These are phyloP conservation scores for Hypholoma fasciculare DNA, from an alignment of 768 basidiomycete species.

Conservation along the genomic window DNA sequence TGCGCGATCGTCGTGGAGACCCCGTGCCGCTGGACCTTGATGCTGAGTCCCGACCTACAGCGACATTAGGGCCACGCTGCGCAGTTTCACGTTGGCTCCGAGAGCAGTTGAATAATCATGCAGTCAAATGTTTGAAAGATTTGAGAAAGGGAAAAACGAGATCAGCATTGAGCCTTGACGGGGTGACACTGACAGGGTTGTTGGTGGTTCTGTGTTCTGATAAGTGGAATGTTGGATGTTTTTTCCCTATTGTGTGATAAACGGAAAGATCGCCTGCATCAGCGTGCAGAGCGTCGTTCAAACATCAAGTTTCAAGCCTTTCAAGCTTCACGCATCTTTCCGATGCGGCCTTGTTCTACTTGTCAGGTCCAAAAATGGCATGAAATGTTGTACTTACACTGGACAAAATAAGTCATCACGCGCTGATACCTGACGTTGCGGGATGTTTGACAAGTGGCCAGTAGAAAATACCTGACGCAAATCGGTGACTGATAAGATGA, in stretches of 20 bases:
- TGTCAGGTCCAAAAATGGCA: background rate
- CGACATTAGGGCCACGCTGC: slow-evolving; percentile 58
- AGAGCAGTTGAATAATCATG: slow-evolving; percentile 36
- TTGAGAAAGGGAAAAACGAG: slow-evolving; percentile 34
- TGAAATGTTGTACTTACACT: background rate
- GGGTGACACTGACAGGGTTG: too few species aligned
- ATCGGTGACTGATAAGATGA: background rate
- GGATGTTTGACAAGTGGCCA: too few species aligned
- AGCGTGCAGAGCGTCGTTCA: too few species aligned
- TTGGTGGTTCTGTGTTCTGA: too few species aligned
- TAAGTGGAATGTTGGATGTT: too few species aligned
- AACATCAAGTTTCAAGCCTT: too few species aligned
- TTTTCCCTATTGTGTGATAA: too few species aligned
- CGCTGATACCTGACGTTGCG: background rate
- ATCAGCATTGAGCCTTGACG: background rate
- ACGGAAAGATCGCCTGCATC: too few species aligned
- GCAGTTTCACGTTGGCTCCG: slow-evolving; percentile 35
- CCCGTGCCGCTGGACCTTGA: slow-evolving; percentile 31
- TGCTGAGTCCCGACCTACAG: slow-evolving; percentile 55
- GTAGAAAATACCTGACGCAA: background rate
- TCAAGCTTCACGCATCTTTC: too few species aligned
- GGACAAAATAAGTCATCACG: background rate
- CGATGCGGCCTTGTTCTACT: too few species aligned
- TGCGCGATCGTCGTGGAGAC: slow-evolving; percentile 52
- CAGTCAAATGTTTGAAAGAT: slow-evolving; percentile 31